Evolutionary conservation across 495 filamentous ascomycete species (phyloP).

Genomic region (Penicillium pulvis): DNA sequence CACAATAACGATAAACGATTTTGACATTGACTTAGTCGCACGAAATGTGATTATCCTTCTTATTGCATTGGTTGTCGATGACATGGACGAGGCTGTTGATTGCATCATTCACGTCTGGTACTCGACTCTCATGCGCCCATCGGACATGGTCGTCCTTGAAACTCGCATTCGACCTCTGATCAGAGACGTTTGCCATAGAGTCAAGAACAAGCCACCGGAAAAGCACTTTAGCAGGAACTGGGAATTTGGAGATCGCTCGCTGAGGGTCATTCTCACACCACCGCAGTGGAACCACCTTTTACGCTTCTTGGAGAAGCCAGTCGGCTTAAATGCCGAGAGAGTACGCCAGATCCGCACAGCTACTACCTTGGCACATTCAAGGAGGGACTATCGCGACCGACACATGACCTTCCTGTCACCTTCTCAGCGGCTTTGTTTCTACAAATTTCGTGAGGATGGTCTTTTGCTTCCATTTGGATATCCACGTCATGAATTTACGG

Average conservation of each 20-base stretch:
- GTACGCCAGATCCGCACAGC: not conserved
- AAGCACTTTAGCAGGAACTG: not conserved
- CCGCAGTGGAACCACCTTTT: not conserved
- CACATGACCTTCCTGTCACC: not conserved
- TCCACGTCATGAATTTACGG: slow-evolving; percentile 24
- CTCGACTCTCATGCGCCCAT: slow-evolving; percentile 28
- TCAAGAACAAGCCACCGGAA: slow-evolving; percentile 8
- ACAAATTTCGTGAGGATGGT: slow-evolving; percentile 34
- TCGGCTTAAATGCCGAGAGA: not conserved
- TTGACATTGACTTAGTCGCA: slow-evolving; percentile 42
- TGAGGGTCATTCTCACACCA: not conserved
- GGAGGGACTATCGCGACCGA: not conserved
- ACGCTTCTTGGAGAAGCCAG: not conserved
- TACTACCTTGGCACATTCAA: not conserved
- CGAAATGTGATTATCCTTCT: slow-evolving; percentile 51
- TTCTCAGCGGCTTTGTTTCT: slow-evolving; percentile 21
- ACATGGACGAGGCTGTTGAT: slow-evolving; percentile 21
- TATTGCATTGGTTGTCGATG: slow-evolving; percentile 23
- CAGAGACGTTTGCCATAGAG: slow-evolving; percentile 22
- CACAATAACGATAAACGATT: slow-evolving; percentile 43
- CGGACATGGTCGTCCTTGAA: slow-evolving; percentile 19
- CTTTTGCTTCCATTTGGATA: slow-evolving; percentile 38
- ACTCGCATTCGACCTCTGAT: slow-evolving; percentile 26
- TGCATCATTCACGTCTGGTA: slow-evolving; percentile 44
- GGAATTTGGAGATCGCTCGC: not conserved